A percentile compares a stretch with the other conserved stretches of the same genome.
These are phyloP conservation scores for Hydnomerulius pinastri DNA, from an alignment of 768 basidiomycete species.

Conservation along the genomic window DNA sequence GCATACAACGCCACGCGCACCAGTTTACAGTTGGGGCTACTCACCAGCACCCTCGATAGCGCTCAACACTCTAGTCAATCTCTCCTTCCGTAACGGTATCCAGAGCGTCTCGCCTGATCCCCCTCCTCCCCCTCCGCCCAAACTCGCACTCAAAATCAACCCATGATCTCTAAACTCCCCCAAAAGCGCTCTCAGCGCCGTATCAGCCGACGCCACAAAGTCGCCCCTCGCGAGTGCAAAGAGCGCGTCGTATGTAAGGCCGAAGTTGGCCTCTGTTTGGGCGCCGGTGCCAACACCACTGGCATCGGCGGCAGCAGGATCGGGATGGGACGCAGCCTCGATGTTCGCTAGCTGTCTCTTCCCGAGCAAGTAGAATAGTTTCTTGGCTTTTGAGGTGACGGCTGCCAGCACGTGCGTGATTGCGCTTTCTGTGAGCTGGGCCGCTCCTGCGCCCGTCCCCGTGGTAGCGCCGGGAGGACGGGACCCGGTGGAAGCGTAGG, in stretches of 20 bases:
- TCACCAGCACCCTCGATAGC: conserved; percentile 27
- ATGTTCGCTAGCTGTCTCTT: conserved; percentile 66
- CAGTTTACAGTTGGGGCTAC: too few species aligned
- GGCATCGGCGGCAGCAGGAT: too few species aligned
- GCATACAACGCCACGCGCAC: too few species aligned
- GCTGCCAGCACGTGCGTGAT: conserved; percentile 82
- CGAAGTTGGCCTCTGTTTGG: conserved; percentile 57
- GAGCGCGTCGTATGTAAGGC: conserved; percentile 63
- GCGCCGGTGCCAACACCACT: too few species aligned
- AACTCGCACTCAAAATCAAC: conserved; percentile 56
- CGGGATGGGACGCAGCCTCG: conserved; percentile 26
- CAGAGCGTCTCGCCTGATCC: conserved; percentile 68
- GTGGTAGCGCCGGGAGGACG: conserved; percentile 28
- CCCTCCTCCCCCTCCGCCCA: conserved; percentile 41
- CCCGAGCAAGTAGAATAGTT: conserved; percentile 75
- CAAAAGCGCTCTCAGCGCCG: conserved; percentile 76
- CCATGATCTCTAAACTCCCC: conserved; percentile 93
- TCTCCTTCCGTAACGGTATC: conserved; percentile 85
- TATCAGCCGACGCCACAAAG: conserved; percentile 89
- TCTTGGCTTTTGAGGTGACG: conserved; percentile 85
- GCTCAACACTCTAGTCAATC: conserved; percentile 51
- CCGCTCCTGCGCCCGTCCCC: conserved; percentile 34
- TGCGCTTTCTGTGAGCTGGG: conserved; percentile 70
- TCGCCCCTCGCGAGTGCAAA: conserved; percentile 77
- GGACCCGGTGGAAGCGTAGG: conserved; percentile 34